phyloP scores from a whole-genome alignment of 768 basidiomycete genomes.

The Tricholoma terreum region DNA sequence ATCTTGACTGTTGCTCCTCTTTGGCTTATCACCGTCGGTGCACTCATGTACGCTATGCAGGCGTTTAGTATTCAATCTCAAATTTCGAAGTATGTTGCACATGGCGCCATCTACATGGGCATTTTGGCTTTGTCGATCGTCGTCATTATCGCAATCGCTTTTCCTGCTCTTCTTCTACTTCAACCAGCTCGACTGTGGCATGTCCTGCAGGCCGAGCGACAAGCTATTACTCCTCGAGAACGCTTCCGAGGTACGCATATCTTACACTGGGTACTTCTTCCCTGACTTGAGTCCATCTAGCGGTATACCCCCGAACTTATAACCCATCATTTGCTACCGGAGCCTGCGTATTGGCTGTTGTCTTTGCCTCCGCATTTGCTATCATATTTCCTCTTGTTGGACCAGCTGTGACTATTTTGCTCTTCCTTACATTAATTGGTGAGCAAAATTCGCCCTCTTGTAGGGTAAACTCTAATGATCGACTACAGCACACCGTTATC shows the following conservation, averaged over 20 bases:
- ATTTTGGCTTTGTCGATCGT: conserved; percentile 55
- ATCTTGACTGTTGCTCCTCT: conserved; percentile 50
- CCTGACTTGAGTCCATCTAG: conserved; percentile 28
- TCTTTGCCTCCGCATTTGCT: conserved; percentile 71
- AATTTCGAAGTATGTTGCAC: conserved; percentile 49
- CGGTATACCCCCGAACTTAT: conserved; percentile 69
- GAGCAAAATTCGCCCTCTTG: conserved; percentile 17
- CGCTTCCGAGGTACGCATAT: conserved; percentile 63
- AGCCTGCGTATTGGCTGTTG: conserved; percentile 62
- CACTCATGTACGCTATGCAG: conserved; percentile 65
- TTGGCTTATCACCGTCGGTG: conserved; percentile 65
- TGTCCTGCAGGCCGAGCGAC: conserved; percentile 51
- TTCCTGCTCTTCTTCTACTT: conserved; percentile 70
- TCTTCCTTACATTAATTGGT: conserved; percentile 68
- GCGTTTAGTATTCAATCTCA: conserved; percentile 45
- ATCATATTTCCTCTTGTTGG: conserved; percentile 76
- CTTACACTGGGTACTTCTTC: conserved; percentile 1
- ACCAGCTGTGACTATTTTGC: conserved; percentile 62
- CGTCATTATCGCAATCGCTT: conserved; percentile 62
- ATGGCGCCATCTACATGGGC: conserved; percentile 71
- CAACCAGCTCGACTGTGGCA: conserved; percentile 64
- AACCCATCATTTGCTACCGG: conserved; percentile 66
- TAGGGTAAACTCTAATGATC: conserved; percentile 1
- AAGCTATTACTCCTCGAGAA: conserved; percentile 72
- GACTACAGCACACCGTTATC: conserved; percentile 68